Base-by-base conservation (phyloP, 2,329 filamentous ascomycete genomes). In the Fusarium longipes region DNA sequence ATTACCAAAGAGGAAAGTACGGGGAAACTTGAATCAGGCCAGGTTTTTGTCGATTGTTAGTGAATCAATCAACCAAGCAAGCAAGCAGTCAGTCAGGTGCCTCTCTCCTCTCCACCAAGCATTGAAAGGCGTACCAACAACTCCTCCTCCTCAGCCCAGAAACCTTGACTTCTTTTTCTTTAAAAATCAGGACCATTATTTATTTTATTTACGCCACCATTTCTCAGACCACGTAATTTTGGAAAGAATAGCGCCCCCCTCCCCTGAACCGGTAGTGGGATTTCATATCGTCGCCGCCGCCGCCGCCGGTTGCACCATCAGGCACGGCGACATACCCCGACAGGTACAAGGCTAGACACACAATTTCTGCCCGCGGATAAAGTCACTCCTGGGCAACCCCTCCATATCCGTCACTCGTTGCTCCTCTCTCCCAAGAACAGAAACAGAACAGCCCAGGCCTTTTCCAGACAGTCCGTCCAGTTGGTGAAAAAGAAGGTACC, bases 331-430 rank as follows among this genome's bases (percentile, higher is more conserved):
- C 29, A 38, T 35, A 54, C 55, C 39, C 60, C 35, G 50, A 57
- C 50, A 43, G 65, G 65, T 68, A 68, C 68, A 68, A 68, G 61
- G 48, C 53, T 29, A 33, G 36, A 15, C 56, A 55, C 47, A 56
- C 17, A 20, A 42, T 25, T 39, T 43, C 29, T 36, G 56, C 56
- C 15, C 38, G 35, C 32, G 24, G 32, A 12, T n/a, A 47, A 70
- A 53, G 67, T 68, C 49, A 61, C 64, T 63, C 36, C 35, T 42
- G 40, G 48, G 29, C 58, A 63, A 17, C 54, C 51, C 57, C 49
- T 59, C 45, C 43, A 54, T 53, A 53, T 57, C 64, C 29, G 44
- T 63, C 63, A 42, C 53, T 66, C 56, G 56, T 57, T 50, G 54
- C 40, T 68, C 32, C 27, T 6, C 27, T 65, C 44, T 27, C 38